Evolutionary conservation across 2,329 filamentous ascomycete species (phyloP), one percentile per base, ranked within the genome.

Genomic region (Metarhizium humberi): DNA sequence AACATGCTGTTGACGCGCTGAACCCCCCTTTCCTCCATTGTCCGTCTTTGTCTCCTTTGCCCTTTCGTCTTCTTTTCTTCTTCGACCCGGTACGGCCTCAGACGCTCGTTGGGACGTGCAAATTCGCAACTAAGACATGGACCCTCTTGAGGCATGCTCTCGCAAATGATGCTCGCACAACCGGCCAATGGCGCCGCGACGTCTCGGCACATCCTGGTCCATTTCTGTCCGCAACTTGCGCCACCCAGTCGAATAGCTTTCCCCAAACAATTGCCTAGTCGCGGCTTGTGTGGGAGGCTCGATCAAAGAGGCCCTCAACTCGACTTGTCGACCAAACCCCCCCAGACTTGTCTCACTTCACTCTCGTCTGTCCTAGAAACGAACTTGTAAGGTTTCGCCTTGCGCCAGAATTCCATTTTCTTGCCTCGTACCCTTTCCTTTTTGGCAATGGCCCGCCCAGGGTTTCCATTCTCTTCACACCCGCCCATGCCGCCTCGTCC

Each of bases 191-290:
- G 51, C 0, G 4, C 10, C 6, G 40, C 36, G n/a, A 5, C 6
- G 10, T 18, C 7, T 25, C 3, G 45, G 36, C 38, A 43, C 50
- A 56, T 47, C 50, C 55, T 45, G 45, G 55, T 25, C 50, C 36
- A 3, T 50, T 29, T 56, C 38, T 40, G 45, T 32, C 51, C 36
- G 45, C 48, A 51, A 30, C 40, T 18, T 46, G 36, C 51, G 51
- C 51, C 55, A 56, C 51, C 32, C 42, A 16, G 20, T 56, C 55
- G 55, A 51, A 51, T 56, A 47, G 51, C 48, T 49, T 36, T 48
- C 20, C 14, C 40, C 11, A 30, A 46, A 25, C 14, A 25, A 34
- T 34, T 25, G 3, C 25, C 25, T 34, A 34, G 32, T 11, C 32
- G 32, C 32, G 32, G 32, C 6, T 34, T 34, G 32, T 34, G 32